A percentile compares a stretch with the other conserved stretches of the same genome.
phyloP scores from a whole-genome alignment of 2,329 filamentous ascomycete species.

The Zasmidium cellare region DNA sequence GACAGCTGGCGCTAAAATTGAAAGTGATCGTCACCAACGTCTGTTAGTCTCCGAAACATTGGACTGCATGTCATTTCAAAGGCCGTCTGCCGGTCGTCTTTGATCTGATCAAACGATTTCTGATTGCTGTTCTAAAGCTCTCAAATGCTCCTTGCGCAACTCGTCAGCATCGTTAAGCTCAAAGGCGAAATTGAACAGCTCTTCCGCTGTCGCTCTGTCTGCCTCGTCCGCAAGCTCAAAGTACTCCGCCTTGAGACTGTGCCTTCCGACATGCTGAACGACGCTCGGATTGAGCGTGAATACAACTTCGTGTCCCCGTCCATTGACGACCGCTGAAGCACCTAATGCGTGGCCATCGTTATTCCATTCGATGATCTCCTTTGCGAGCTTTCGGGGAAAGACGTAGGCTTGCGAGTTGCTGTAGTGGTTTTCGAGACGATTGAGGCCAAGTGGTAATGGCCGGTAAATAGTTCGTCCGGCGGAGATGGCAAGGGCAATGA shows the following conservation, averaged over 20 bases:
- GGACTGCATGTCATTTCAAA: too few species aligned
- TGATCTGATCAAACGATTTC: too few species aligned
- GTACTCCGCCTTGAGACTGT: constrained; percentile 30
- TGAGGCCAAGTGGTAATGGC: constrained; percentile 38
- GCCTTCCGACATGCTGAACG: constrained; percentile 45
- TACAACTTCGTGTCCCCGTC: constrained; percentile 40
- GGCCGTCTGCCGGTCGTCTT: too few species aligned
- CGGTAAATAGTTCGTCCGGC: constrained; percentile 42
- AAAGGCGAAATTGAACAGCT: constrained; percentile 43
- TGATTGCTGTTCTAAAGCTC: too few species aligned
- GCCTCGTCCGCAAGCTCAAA: constrained; percentile 24
- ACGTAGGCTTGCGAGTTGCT: constrained; percentile 49
- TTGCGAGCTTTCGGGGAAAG: constrained; percentile 38
- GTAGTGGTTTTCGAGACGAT: constrained; percentile 43
- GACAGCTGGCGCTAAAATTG: too few species aligned
- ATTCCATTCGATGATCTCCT: constrained; percentile 34
- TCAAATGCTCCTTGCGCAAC: constrained; percentile 24
- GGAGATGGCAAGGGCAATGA: constrained; percentile 42
- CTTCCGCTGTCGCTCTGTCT: constrained; percentile 31
- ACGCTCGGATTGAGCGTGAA: constrained; percentile 46
- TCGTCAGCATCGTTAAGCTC: constrained; percentile 33
- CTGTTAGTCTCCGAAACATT: too few species aligned
- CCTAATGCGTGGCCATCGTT: constrained; percentile 24
- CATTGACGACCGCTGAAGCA: constrained; percentile 43
- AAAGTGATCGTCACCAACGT: too few species aligned